Conservation (phyloP, 306 rosid species). For the Comarum palustre region DNA sequence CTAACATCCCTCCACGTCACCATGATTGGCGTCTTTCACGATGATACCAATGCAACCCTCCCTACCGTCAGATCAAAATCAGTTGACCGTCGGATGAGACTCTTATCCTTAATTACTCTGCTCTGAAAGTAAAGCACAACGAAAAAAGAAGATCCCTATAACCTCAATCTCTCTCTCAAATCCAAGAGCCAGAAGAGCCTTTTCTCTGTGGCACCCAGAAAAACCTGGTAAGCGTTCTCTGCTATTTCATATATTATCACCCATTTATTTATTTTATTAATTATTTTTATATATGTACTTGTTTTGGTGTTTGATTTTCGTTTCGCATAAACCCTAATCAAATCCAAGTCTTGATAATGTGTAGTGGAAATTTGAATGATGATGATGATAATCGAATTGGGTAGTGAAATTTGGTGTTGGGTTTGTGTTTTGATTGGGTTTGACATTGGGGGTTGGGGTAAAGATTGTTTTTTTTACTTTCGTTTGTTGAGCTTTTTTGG, state of each 20-base stretch:
- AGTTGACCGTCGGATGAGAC: constrained; percentile 25
- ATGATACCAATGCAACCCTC: constrained; percentile 18
- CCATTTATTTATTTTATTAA: neutral
- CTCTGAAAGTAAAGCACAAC: constrained; percentile 7
- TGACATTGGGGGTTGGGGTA: constrained; percentile 9
- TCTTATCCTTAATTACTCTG: constrained; percentile 45
- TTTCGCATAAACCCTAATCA: constrained; percentile 41
- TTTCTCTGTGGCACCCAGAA: constrained; percentile 19
- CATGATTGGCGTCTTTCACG: constrained; percentile 36
- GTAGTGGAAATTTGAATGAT: constrained; percentile 1
- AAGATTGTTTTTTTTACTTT: neutral
- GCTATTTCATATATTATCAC: constrained; percentile 7
- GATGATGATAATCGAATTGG: constrained; percentile 5
- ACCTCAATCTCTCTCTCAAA: constrained; percentile 19
- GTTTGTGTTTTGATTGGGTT: constrained; percentile 14
- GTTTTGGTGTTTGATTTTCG: neutral
- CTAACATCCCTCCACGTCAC: constrained; percentile 32
- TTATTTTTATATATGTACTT: neutral
- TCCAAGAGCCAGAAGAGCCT: constrained; percentile 11
- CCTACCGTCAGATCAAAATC: constrained; percentile 44
- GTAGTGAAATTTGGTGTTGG: constrained; percentile 4
- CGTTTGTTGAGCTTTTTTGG: neutral
- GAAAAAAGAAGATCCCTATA: constrained; percentile 2
- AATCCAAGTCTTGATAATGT: constrained; percentile 22
- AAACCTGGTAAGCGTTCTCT: constrained; percentile 46